Evolutionary conservation across 2,329 filamentous ascomycete genomes (phyloP), one percentile per base, ranked within the genome.

Genomic region (Pezicula radicicola): DNA sequence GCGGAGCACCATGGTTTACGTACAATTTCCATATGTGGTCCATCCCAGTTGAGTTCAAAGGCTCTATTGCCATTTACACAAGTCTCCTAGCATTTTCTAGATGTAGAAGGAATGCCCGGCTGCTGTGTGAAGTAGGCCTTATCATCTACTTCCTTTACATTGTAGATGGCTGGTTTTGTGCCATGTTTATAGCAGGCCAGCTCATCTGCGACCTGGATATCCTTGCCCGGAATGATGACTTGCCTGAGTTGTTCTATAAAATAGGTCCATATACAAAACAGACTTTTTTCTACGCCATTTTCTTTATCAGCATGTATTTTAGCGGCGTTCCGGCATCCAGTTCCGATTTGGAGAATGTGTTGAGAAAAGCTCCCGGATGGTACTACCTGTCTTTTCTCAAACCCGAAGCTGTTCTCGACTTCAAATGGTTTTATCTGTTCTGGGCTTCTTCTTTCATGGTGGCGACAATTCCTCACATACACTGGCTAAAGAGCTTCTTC

Each of bases 351-450:
- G 57, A 82, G 2, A 62, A 74, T 4, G 65, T 76, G 7, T 67
- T 88, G 2, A 68, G 72, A 21, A 72, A 72, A 25, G 82, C 77
- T n/a, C 76, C 80, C 0, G 83, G 84, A 2, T 67, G 63, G 65
- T 52, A 59, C 35, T 51, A 49, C 28, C 50, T 57, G 28, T 55
- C 82, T 0, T 75, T 74, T 53, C 70, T 88, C 51, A 86, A 85
- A 54, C 83, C 84, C 0, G 81, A 87, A 61, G 84, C 84, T 1
- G 79, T 84, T 8, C 85, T 75, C 58, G 81, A 87, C 63, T 77
- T 75, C 62, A 87, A 87, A 66, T 87, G 83, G 83, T 86, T 87
- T 67, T 87, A 76, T 63, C 74, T 87, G 3, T 84, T 84, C 62
- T 81, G 76, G 71, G 83, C 82, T 1, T 75, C 84, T 1, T 70